These are phyloP conservation scores for Eimeria praecox DNA, from an alignment of 169 alveolate species.

Conservation along the genomic window DNA sequence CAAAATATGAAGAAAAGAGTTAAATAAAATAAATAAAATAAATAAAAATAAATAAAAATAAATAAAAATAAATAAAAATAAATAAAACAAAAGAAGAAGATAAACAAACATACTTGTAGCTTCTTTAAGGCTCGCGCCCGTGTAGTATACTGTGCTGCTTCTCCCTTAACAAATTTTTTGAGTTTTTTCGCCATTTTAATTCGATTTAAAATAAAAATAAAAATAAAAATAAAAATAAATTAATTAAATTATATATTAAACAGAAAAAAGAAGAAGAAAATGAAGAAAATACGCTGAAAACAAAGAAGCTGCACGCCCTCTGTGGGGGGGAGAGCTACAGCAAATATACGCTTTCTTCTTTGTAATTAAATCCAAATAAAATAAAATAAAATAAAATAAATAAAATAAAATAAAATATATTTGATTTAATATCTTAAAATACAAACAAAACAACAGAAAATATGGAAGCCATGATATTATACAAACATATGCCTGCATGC, in stretches of 20 bases:
- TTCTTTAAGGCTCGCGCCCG: slow-evolving; percentile 94
- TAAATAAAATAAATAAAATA: neutral
- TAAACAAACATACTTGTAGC: slow-evolving; percentile 85
- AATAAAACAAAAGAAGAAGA: neutral
- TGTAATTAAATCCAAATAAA: neutral
- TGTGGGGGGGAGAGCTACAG: neutral
- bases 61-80: neutral
- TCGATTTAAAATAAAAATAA: slow-evolving; percentile 44
- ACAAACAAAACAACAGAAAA: neutral
- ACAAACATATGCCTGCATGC: slow-evolving; percentile 92
- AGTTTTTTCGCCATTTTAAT: slow-evolving; percentile 88
- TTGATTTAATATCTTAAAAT: neutral
- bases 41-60: neutral
- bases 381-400: neutral
- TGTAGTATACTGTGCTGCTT: slow-evolving; percentile 94
- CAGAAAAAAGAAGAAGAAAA: no score
- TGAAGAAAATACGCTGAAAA: neutral
- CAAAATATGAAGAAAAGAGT: no score
- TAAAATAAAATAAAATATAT: neutral
- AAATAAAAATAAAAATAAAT: neutral
- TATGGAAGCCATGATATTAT: neutral
- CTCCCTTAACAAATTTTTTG: slow-evolving; percentile 94
- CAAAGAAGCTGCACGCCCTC: no score
- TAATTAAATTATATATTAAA: no score
- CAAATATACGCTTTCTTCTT: neutral